Conservation (phyloP, 257 asterid species). For the Lantana camara region DNA sequence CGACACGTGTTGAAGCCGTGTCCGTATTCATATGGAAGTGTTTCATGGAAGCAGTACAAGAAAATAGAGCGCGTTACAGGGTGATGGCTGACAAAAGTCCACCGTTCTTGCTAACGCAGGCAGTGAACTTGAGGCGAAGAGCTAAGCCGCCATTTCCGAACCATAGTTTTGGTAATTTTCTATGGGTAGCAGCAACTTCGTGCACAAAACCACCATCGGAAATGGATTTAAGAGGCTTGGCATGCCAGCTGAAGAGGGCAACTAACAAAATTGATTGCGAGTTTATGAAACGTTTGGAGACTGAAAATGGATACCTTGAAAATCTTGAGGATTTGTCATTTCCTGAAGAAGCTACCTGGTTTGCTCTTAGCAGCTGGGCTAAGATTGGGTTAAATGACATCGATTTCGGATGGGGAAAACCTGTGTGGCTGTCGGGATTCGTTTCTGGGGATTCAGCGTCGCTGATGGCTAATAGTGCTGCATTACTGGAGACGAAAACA, state of each 20-base stretch:
- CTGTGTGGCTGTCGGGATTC: conserved; percentile 17
- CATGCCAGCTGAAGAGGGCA: background rate
- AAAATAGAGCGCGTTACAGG: no score
- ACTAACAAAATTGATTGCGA: background rate
- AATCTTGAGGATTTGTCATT: conserved; percentile 10
- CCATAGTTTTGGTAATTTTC: conserved; percentile 24
- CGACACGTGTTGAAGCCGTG: conserved; percentile 18
- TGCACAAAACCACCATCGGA: background rate
- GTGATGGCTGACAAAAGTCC: no score
- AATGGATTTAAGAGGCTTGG: conserved; percentile 4
- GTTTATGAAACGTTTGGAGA: conserved; percentile 10
- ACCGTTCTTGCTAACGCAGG: conserved; percentile 6
- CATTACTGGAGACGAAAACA: no score
- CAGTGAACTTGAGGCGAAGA: conserved; percentile 22
- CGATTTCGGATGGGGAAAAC: conserved; percentile 34
- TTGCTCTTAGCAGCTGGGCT: conserved; percentile 26
- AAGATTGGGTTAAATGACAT: conserved; percentile 17
- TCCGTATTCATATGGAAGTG: conserved; percentile 26
- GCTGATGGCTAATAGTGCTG: background rate
- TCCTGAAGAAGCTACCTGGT: conserved; percentile 9
- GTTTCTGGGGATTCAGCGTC: background rate
- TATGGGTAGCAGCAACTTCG: conserved; percentile 18
- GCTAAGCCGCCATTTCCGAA: conserved; percentile 18
- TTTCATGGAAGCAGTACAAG: conserved; percentile 11
- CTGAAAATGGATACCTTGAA: conserved; percentile 16